Percentiles rank a stretch among this genome's conserved stretches.
phyloP scores from a whole-genome alignment of 495 filamentous ascomycete species.

The Aspergillus incahuasiensis region DNA sequence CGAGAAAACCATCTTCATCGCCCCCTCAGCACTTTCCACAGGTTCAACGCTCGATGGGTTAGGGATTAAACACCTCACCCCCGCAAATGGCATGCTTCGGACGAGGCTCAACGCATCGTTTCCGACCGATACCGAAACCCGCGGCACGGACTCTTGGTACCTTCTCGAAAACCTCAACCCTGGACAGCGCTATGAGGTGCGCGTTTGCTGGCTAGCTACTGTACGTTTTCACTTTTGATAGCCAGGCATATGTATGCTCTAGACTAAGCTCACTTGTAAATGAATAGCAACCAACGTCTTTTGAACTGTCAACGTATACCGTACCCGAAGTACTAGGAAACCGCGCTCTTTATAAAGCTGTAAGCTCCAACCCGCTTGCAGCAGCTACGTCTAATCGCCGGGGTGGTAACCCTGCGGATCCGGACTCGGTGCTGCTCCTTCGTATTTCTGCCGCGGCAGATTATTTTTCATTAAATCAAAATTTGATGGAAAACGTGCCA shows the following conservation, averaged over 20 bases:
- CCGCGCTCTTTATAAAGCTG: conserved; percentile 55
- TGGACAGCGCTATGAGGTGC: conserved; percentile 81
- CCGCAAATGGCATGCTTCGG: conserved; percentile 49
- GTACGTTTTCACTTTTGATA: conserved; percentile 47
- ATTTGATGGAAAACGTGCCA: conserved; percentile 72
- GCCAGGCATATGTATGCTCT: not conserved
- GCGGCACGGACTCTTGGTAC: conserved; percentile 75
- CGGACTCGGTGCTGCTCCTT: conserved; percentile 69
- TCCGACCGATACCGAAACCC: conserved; percentile 43
- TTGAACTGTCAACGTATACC: conserved; percentile 61
- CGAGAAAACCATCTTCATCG: conserved; percentile 88
- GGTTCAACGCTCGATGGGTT: conserved; percentile 61
- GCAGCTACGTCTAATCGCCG: not conserved
- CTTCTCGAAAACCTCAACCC: conserved; percentile 69
- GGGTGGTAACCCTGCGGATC: conserved; percentile 10
- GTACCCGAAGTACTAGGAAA: conserved; percentile 54
- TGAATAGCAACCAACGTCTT: conserved; percentile 79
- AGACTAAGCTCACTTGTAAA: conserved; percentile 2
- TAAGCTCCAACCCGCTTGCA: conserved; percentile 57
- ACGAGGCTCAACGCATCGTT: conserved; percentile 63
- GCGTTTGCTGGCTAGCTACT: conserved; percentile 90
- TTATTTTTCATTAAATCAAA: conserved; percentile 69
- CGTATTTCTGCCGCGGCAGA: conserved; percentile 72
- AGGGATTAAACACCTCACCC: conserved; percentile 59
- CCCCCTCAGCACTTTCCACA: conserved; percentile 49